These are phyloP conservation scores for Aspergillus sclerotiicarbonarius DNA, from an alignment of 495 filamentous ascomycete genomes.

Conservation along the genomic window DNA sequence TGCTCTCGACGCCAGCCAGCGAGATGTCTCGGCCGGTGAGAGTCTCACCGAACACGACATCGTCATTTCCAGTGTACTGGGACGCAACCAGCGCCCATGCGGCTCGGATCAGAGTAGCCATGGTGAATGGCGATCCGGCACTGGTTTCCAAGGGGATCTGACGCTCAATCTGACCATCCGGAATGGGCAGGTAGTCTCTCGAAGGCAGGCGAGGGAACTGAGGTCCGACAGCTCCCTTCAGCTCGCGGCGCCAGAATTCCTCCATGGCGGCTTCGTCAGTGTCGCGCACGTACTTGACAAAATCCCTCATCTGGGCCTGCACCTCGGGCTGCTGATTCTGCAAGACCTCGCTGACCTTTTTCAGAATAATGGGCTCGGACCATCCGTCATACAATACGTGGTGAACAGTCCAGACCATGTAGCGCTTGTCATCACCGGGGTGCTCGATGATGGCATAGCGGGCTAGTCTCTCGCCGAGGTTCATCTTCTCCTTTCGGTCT, in stretches of 20 bases:
- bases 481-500: constrained; percentile 48
- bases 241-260: constrained; percentile 44
- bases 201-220: constrained; percentile 59
- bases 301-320: constrained; percentile 38
- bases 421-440: constrained; percentile 26
- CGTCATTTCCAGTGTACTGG: constrained; percentile 51
- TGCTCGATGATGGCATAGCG: constrained; percentile 52
- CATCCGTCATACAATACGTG: constrained; percentile 71
- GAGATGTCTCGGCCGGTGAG: constrained; percentile 50
- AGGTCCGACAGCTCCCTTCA: constrained; percentile 51
- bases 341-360: constrained; percentile 47
- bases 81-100: constrained; percentile 61
- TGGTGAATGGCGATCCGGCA: constrained; percentile 43
- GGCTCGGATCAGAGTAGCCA: constrained; percentile 58
- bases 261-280: constrained; percentile 35
- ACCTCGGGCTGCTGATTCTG: constrained; percentile 18
- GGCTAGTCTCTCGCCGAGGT: constrained; percentile 54
- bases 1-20: constrained; percentile 44
- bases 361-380: constrained; percentile 56
- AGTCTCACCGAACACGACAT: constrained; percentile 60
- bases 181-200: constrained; percentile 51
- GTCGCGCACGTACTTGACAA: constrained; percentile 40
- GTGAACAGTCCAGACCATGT: constrained; percentile 63
- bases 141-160: constrained; percentile 43
- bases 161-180: constrained; percentile 51